These are phyloP conservation scores for Aspergillus sergii DNA, from an alignment of 2,329 filamentous ascomycete species.

Conservation along the genomic window DNA sequence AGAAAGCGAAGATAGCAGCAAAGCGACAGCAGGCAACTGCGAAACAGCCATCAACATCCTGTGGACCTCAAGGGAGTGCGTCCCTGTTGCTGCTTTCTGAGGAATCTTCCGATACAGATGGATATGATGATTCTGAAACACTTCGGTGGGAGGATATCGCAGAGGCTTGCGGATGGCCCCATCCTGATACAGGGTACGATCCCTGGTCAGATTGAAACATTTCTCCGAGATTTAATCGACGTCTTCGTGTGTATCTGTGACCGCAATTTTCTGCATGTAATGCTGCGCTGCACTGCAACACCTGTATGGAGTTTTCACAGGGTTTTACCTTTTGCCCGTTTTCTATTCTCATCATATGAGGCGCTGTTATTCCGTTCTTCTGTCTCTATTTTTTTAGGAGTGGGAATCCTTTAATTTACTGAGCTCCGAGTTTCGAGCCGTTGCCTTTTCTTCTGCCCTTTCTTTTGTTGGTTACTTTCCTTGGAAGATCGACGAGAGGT, in stretches of 20 bases:
- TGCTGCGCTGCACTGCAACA: not conserved
- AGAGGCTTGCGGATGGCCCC: conserved; percentile 2
- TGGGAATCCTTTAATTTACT: not conserved
- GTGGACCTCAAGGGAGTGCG: not conserved
- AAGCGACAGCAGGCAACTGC: not conserved
- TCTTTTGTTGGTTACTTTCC: not conserved
- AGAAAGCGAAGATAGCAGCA: not conserved
- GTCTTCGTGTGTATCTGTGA: not conserved
- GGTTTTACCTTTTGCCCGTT: not conserved
- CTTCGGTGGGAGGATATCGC: conserved; percentile 1
- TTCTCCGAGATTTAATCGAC: not conserved
- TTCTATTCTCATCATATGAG: not conserved
- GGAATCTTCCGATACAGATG: not conserved
- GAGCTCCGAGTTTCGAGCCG: not conserved
- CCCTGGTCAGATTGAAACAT: conserved; percentile 4
- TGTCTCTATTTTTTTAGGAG: not conserved
- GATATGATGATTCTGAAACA: not conserved
- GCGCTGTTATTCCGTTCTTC: not conserved
- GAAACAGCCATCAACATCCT: not conserved
- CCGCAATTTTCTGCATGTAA: not conserved
- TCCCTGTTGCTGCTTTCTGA: not conserved
- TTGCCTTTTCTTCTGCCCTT: not conserved
- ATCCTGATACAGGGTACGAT: conserved; percentile 8
- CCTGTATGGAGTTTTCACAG: not conserved
- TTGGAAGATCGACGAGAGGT: not conserved